Evolutionary conservation across 495 filamentous ascomycete species (phyloP).

Genomic region (Xylaria venustula): DNA sequence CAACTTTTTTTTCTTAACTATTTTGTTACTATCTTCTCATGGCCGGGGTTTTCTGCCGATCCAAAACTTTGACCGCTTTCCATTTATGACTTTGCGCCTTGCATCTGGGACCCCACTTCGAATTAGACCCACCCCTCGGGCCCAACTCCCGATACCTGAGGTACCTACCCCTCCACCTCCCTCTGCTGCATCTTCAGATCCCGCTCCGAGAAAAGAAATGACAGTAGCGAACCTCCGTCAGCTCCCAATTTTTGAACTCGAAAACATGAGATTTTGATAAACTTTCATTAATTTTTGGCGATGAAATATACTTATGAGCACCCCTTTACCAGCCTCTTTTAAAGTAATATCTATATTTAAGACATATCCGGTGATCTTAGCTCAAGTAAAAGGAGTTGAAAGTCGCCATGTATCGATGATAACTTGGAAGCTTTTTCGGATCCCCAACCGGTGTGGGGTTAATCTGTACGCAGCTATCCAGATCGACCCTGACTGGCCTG

Average conservation of each 20-base stretch:
- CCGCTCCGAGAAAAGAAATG: not conserved
- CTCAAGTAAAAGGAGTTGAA: no score
- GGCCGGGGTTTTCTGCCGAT: constrained; percentile 13
- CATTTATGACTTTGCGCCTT: not conserved
- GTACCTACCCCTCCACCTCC: not conserved
- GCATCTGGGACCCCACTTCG: not conserved
- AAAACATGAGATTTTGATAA: no score
- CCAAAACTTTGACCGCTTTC: constrained; percentile 14
- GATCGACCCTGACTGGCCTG: no score
- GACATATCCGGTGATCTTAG: no score
- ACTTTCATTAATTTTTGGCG: no score
- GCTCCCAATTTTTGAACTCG: not conserved
- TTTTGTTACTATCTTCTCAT: not conserved
- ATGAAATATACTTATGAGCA: no score
- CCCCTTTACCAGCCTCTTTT: no score
- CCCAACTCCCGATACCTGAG: not conserved
- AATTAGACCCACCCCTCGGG: not conserved
- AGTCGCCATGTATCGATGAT: no score
- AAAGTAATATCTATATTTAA: no score
- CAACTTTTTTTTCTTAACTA: constrained; percentile 15
- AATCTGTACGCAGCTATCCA: no score
- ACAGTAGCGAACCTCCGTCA: not conserved
- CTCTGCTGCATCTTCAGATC: not conserved
- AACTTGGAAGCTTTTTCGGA: no score
- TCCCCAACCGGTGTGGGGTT: no score